Evolutionary conservation across 768 basidiomycete species (phyloP), one percentile per base, ranked within the genome.

Genomic region (Udeniomyces megalosporus): DNA sequence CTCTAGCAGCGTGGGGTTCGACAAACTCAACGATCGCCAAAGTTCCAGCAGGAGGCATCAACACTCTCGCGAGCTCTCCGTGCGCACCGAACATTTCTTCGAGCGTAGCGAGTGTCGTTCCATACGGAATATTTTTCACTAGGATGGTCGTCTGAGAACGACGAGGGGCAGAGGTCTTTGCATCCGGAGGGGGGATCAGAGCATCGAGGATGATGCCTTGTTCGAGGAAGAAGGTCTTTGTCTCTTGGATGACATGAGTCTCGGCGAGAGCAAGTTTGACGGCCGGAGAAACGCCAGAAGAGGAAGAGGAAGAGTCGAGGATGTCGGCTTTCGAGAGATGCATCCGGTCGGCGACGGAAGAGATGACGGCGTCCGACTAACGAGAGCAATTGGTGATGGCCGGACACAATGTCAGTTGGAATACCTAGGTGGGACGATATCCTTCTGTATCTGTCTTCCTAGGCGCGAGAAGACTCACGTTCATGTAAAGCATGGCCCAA

Each of bases 221-320:
- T 49, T 56, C 32, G 1, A 42, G 88, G 20, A 96, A 81, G 73
- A 88, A 95, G 0, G 82, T 74, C 70, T 93, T 95, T 0, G 92
- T 97, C 73, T 97, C 93, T 64, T 86, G 81, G 61, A 99, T 91
- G 73, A 97, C 82, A 68, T 91, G 88, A 20, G 95, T 95, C 74
- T 99, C 95, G 0, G 95, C 93, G 44, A 97, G 77, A 0, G 95
- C 93, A 44, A 97, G 82, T 72, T 92, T 95, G 61, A 96, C 90
- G 2, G 93, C 91, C 0, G 86, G 81, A 66, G 84, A 84, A 35
- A 81, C 80, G 38, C 38, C 38, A 42, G 38, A 42, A 42, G 38
- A n/a, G n/a, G n/a, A 42, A 1, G 82, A 82, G 0, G 89, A 86
- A 0, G 88, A 83, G 70, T 88, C 88, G 60, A 97, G 78, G 26